phyloP scores from a whole-genome alignment of 2,329 filamentous ascomycete species.

The Phoma sp. region DNA sequence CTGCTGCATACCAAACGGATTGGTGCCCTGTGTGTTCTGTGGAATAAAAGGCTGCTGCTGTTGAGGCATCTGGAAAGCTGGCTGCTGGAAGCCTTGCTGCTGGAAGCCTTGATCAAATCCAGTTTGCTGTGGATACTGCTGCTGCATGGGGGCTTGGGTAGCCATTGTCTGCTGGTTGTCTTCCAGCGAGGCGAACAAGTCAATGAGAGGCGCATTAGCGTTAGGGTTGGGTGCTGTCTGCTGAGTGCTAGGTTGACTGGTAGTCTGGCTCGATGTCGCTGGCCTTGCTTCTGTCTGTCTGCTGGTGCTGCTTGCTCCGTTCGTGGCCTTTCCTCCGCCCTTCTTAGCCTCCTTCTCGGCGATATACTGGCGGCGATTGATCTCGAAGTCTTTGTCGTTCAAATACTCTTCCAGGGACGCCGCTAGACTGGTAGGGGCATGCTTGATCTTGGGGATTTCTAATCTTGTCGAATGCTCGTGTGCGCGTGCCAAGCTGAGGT shows the following conservation, averaged over 20 bases:
- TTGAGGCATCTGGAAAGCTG: conserved; percentile 49
- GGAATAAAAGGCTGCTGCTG: conserved; percentile 62
- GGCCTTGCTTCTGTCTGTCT: conserved; percentile 47
- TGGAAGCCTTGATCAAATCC: conserved; percentile 30
- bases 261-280: conserved; percentile 32
- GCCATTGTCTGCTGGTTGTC: conserved; percentile 47
- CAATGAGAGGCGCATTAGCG: conserved; percentile 40
- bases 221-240: conserved; percentile 24
- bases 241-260: conserved; percentile 32
- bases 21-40: conserved; percentile 67
- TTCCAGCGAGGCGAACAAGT: conserved; percentile 41
- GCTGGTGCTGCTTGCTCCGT: conserved; percentile 36
- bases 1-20: conserved; percentile 86
- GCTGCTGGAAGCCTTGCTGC: conserved; percentile 25
- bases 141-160: conserved; percentile 41
- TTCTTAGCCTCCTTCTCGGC: conserved; percentile 80
- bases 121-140: conserved; percentile 43
- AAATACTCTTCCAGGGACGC: conserved; percentile 93
- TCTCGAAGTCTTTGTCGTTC: conserved; percentile 92
- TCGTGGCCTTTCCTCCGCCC: conserved; percentile 51
- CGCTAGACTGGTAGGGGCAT: conserved; percentile 90
- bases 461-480: conserved; percentile 91
- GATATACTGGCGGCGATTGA: conserved; percentile 89
- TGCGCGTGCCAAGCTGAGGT: conserved; percentile 82
- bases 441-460: conserved; percentile 95